A percentile compares a stretch with the other conserved stretches of the same genome.
phyloP scores from a whole-genome alignment of 129 eudicot genomes.

The Artemisia annua region DNA sequence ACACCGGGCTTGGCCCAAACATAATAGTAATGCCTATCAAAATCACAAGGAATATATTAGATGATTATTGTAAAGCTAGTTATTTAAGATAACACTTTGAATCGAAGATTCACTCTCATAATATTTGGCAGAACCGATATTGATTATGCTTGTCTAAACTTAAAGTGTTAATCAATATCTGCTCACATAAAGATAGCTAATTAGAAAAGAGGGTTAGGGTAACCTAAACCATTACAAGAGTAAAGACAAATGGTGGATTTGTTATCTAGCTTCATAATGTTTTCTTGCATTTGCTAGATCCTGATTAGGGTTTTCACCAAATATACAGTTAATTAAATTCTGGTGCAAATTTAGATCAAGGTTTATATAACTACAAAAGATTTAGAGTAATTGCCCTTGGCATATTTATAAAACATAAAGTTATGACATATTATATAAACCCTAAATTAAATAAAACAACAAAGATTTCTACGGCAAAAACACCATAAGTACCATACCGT shows the following conservation, averaged over 20 bases:
- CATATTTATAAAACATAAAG: not conserved
- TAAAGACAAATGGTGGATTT: constrained; percentile 17
- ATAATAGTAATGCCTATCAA: too few species aligned
- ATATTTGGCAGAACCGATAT: too few species aligned
- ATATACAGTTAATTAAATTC: not conserved
- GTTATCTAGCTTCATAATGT: constrained; percentile 5
- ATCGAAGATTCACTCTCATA: too few species aligned
- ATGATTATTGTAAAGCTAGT: too few species aligned
- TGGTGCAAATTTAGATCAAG: not conserved
- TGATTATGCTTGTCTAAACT: not conserved
- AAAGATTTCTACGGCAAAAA: constrained; percentile 21
- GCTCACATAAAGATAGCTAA: too few species aligned
- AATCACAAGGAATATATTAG: too few species aligned
- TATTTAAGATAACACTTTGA: too few species aligned
- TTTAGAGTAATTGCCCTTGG: not conserved
- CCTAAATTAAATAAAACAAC: constrained; percentile 18
- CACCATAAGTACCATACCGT: constrained; percentile 14
- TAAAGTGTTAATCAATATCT: not conserved
- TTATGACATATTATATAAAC: constrained; percentile 18
- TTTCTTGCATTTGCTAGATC: constrained; percentile 25
- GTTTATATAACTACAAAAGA: not conserved
- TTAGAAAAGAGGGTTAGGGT: not conserved
- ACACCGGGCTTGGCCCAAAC: too few species aligned
- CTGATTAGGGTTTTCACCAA: constrained; percentile 24
- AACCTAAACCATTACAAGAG: constrained; percentile 24